Conservation (phyloP, 2,329 filamentous ascomycete species). For the Periconia macrospinosa region DNA sequence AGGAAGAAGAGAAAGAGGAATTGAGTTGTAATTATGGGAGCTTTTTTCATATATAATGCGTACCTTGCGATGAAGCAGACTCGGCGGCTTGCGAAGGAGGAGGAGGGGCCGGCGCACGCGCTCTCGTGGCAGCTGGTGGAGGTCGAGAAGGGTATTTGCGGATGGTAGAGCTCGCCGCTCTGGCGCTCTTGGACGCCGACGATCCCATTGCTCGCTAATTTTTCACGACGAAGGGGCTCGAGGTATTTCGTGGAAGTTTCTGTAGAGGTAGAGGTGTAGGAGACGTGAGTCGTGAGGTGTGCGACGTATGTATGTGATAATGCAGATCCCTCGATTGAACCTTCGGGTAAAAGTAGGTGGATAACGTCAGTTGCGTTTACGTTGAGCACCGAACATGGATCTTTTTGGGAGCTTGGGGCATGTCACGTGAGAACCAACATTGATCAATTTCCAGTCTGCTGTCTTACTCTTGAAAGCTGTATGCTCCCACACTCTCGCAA, state of each 20-base stretch:
- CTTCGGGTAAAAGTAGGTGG: no score
- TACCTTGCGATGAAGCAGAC: not conserved
- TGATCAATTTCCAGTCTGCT: conserved; percentile 14
- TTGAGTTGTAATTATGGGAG: not conserved
- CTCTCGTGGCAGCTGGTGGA: conserved; percentile 17
- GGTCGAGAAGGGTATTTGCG: conserved; percentile 60
- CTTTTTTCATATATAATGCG: not conserved
- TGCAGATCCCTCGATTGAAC: no score
- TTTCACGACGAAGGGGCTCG: not conserved
- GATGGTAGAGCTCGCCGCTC: conserved; percentile 52
- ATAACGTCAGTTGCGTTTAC: no score
- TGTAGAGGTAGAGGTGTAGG: no score
- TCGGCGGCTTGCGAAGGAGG: not conserved
- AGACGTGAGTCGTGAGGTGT: not conserved
- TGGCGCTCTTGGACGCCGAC: conserved; percentile 59
- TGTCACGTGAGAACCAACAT: not conserved
- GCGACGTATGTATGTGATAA: not conserved
- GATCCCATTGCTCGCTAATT: conserved; percentile 53
- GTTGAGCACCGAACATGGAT: no score
- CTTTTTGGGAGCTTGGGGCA: not conserved
- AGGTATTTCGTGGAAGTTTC: not conserved
- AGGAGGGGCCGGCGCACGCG: not conserved
- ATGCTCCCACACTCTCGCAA: no score
- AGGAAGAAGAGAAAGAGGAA: no score
- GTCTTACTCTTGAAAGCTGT: conserved; percentile 33